Evolutionary conservation across 2,329 filamentous ascomycete species (phyloP), one percentile per base, ranked within the genome.

Genomic region (Pseudogymnoascus sp.): DNA sequence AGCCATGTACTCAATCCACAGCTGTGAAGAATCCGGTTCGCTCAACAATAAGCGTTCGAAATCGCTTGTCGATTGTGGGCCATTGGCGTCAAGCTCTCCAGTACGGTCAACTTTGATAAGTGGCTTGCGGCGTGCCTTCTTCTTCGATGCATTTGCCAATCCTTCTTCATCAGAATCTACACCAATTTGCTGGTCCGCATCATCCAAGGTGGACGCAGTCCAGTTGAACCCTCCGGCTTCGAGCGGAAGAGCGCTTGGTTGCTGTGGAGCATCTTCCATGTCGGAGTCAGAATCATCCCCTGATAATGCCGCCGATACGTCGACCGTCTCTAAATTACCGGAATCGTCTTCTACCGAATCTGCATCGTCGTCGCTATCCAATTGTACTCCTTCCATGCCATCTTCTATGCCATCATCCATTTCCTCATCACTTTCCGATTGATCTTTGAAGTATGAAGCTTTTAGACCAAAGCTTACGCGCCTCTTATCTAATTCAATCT

Each of bases 1-100:
- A n/a, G 93, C 92, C 91, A 99, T 97, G 78, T 99, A 99, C 68
- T 91, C 85, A 63, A 97, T 90, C 95, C 95, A 99, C 28, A 97
- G 83, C 66, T 88, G 82, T 0, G 93, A 96, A n/a, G 90, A 93
- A 77, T 97, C 92, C 2, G 95, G 92, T 74, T 96, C 90, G 63
- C 92, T 91, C 21, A 99, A 85, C 44, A 99, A 84, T 23, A 97
- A 86, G 69, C 95, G 88, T 78, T 99, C 96, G 75, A 92, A 99
- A 76, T 99, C 96, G 67, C 89, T 90, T 15, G 90, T 84, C 1
- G 91, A 93, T 74, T 96, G 92, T 1, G 95, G 95, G 0, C 93
- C 93, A 69, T 93, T 86, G 57, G 84, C 86, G 74, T 97, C 92
- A 10, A 99, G 84, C 70, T 96, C 90, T n/a, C 89, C 95, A 4